phyloP scores from a whole-genome alignment of 495 filamentous ascomycete species.

The Neurospora intermedia region DNA sequence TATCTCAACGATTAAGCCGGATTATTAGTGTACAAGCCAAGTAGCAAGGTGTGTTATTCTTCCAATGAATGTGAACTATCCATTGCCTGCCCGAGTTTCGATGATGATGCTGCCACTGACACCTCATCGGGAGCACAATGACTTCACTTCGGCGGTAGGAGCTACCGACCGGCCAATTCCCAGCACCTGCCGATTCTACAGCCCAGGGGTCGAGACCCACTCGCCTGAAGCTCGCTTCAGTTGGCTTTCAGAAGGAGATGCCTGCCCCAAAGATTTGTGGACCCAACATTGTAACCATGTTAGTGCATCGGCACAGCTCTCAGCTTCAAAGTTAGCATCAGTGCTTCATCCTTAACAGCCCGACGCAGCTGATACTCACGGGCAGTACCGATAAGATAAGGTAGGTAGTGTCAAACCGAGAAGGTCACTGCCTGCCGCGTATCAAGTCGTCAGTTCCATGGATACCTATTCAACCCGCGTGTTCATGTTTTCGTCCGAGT shows the following conservation, averaged over 20 bases:
- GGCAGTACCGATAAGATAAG: neutral
- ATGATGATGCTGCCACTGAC: neutral
- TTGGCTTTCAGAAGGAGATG: neutral
- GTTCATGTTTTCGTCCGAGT: neutral
- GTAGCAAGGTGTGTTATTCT: neutral
- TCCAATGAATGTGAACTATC: neutral
- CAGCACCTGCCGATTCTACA: neutral
- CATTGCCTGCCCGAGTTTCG: neutral
- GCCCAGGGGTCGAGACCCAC: neutral
- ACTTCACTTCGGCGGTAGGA: neutral
- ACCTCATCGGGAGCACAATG: neutral
- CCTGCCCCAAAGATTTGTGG: neutral
- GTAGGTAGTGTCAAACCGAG: neutral
- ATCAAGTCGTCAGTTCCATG: neutral
- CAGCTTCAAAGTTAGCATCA: neutral
- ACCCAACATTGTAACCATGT: neutral
- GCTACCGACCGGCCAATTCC: neutral
- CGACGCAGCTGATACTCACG: neutral
- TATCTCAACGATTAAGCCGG: neutral
- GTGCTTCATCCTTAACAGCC: neutral
- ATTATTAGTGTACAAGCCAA: neutral
- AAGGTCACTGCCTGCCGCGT: neutral
- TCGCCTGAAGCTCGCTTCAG: neutral
- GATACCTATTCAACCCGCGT: neutral
- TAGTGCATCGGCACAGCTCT: neutral